Evolutionary conservation across 2,329 filamentous ascomycete species (phyloP), one percentile per base, ranked within the genome.

Genomic region (Hypoxylon sp.): DNA sequence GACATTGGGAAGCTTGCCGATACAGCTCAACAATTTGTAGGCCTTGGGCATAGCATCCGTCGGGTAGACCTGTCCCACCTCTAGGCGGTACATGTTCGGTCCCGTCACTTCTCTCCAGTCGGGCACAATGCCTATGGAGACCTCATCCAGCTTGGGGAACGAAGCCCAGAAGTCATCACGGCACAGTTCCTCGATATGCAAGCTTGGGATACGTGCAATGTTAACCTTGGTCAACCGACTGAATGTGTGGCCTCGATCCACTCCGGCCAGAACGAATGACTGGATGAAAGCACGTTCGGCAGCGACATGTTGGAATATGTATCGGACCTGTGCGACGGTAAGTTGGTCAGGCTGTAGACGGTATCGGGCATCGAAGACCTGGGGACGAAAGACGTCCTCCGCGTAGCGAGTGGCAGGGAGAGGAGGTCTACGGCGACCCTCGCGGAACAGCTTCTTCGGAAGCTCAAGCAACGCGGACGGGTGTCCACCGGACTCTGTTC

Each of bases 271-370:
- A 57, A 84, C 79, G 59, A 86, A 89, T 1, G 86, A 87, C 37
- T 85, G 81, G 35, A 89, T 74, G 64, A 89, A 86, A 12, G 85
- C 86, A 43, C 81, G 75, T 57, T 89, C 85, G 5, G 85, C 85
- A 83, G 86, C 88, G 42, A 84, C 80, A 3, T 84, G 81, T 65
- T 89, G 86, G 26, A 87, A 71, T 1, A 90, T 69, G 81, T 87
- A 85, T 67, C 88, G 84, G 42, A 79, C 82, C 65, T 90, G 87
- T n/a, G 81, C 75, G 50, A 75, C 75, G 1, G 80, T 81, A n/a
- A 89, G 75, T 21, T 74, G 71, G 2, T 73, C 72, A 2, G 84
- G 84, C 29, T 78, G 75, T n/a, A 86, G 65, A 3, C 65, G 60
- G 38, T 60, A 16, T 44, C 44, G 70, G 2, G 23, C 19, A 16